phyloP scores from a whole-genome alignment of 2,329 filamentous ascomycete species.

The Fusarium sacchari region DNA sequence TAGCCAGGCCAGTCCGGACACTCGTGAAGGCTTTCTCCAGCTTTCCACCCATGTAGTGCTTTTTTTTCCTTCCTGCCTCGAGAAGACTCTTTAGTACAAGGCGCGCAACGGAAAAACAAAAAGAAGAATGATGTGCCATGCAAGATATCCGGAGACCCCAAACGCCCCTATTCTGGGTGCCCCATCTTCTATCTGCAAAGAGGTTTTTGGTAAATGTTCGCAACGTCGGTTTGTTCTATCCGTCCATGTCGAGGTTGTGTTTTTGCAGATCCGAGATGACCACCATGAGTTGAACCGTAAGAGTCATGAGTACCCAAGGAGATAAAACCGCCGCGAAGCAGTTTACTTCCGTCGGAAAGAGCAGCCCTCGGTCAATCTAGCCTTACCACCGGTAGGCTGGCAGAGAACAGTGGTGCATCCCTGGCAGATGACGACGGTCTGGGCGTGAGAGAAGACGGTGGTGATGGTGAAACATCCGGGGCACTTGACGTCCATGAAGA shows the following conservation, averaged over 20 bases:
- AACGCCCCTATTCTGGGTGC: constrained; percentile 75
- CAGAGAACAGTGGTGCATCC: constrained; percentile 99
- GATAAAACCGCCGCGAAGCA: constrained; percentile 58
- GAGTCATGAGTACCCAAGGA: constrained; percentile 61
- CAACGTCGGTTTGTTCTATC: constrained; percentile 57
- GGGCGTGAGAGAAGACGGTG: constrained; percentile 99
- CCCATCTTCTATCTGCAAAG: constrained; percentile 79
- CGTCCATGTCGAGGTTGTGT: constrained; percentile 59
- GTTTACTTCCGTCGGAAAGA: constrained; percentile 99
- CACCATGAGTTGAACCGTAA: constrained; percentile 61
- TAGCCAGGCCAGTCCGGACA: constrained; percentile 53
- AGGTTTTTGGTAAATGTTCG: constrained; percentile 54
- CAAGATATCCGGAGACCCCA: constrained; percentile 84
- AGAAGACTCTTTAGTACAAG: constrained; percentile 59
- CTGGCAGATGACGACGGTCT: constrained; percentile 99
- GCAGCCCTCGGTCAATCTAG: constrained; percentile 98
- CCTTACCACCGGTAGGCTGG: constrained; percentile 99
- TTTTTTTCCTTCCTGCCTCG: constrained; percentile 53
- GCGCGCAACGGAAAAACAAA: constrained; percentile 59
- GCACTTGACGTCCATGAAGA: constrained; percentile 99
- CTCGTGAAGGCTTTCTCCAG: constrained; percentile 69
- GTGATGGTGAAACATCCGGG: constrained; percentile 99
- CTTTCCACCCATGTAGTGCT: constrained; percentile 66
- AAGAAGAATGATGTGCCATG: constrained; percentile 66
- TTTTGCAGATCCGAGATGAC: constrained; percentile 70